Conservation (phyloP, 2,329 filamentous ascomycete species). For the Septoria petroselini region DNA sequence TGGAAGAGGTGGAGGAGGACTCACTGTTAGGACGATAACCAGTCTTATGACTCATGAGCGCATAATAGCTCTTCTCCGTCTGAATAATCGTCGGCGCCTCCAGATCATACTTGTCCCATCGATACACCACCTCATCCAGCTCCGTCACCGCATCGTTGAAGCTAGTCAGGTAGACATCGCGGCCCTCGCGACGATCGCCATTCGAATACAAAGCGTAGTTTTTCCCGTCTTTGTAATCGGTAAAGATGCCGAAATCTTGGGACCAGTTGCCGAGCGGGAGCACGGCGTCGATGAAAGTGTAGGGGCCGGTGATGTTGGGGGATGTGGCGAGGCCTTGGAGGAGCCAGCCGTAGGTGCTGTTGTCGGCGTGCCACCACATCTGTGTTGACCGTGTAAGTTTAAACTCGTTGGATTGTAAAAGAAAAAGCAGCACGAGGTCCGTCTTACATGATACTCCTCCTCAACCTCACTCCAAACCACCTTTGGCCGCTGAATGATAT, state of each 20-base stretch:
- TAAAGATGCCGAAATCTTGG: constrained; percentile 61
- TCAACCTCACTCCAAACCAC: constrained; percentile 57
- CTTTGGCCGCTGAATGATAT: constrained; percentile 62
- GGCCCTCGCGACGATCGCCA: constrained; percentile 53
- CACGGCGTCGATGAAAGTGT: constrained; percentile 54
- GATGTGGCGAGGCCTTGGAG: constrained; percentile 57
- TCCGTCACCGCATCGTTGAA: constrained; percentile 54
- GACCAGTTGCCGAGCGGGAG: constrained; percentile 61
- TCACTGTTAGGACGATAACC: constrained; percentile 59
- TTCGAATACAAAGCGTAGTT: constrained; percentile 60
- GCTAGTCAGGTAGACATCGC: constrained; percentile 56
- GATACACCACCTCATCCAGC: constrained; percentile 52
- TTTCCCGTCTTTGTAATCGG: constrained; percentile 56
- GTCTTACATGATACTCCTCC: constrained; percentile 51
- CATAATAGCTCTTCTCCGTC: constrained; percentile 59
- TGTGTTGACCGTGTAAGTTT: constrained; percentile 39
- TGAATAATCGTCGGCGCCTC: constrained; percentile 61
- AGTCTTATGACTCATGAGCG: constrained; percentile 62
- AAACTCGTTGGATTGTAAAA: constrained; percentile 31
- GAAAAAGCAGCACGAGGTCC: too few species aligned
- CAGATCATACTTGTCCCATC: constrained; percentile 59
- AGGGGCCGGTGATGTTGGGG: constrained; percentile 53
- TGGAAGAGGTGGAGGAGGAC: too few species aligned
- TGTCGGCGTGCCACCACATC: constrained; percentile 62
- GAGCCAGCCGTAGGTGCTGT: constrained; percentile 55